Evolutionary conservation across 306 rosid genomes (phyloP).

Genomic region (Casuarina cunninghamiana): DNA sequence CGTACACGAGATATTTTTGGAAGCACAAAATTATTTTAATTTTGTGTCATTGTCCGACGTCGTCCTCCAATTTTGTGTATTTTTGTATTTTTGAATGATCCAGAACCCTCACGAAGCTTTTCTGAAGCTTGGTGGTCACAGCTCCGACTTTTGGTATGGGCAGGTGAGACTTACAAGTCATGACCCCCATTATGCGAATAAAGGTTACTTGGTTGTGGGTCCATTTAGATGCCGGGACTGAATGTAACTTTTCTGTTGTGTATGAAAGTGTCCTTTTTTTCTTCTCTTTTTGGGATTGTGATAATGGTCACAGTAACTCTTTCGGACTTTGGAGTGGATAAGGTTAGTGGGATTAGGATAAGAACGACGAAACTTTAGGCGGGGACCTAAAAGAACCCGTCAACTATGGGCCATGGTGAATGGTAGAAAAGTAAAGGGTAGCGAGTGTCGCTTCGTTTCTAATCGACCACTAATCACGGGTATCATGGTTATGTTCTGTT

Average conservation of each 20-base stretch:
- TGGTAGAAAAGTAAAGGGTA: too few relatives aligned
- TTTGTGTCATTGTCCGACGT: too few relatives aligned
- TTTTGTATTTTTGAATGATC: too few relatives aligned
- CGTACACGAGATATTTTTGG: too few relatives aligned
- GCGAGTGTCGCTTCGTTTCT: not conserved
- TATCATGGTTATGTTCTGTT: too few relatives aligned
- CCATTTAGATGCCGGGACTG: not conserved
- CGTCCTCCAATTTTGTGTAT: too few relatives aligned
- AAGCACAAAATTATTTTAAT: too few relatives aligned
- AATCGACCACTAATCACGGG: too few relatives aligned
- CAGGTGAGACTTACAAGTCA: not conserved
- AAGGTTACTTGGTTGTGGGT: not conserved
- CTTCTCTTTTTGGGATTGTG: not conserved
- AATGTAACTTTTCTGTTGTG: too few relatives aligned
- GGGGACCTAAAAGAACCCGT: not conserved
- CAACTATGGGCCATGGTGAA: not conserved
- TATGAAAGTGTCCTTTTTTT: not conserved
- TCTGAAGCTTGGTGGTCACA: not conserved
- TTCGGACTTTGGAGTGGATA: not conserved
- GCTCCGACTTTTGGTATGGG: not conserved
- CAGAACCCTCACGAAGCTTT: too few relatives aligned
- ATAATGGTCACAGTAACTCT: not conserved
- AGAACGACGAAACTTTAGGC: not conserved
- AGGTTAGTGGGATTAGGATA: not conserved
- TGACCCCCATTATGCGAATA: not conserved